Evolutionary conservation across 108 stramenopile species (phyloP).

Genomic region (Licmophora abbreviata): DNA sequence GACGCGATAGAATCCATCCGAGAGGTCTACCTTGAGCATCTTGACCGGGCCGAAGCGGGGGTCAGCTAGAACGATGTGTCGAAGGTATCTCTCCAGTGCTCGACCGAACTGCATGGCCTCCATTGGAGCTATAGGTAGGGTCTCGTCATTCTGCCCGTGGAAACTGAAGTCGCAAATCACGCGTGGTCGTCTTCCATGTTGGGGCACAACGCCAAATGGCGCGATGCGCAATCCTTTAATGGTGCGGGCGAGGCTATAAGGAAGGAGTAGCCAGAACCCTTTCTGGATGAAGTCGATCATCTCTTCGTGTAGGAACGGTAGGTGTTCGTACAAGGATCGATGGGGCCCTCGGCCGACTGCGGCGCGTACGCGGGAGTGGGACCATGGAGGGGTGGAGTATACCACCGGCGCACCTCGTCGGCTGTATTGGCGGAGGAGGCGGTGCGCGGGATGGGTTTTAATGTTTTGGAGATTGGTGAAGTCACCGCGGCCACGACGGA

Average conservation of each 20-base stretch:
- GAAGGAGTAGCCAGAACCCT: slow-evolving; percentile 22
- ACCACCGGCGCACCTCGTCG: not conserved
- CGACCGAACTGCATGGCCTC: not conserved
- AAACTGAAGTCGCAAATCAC: slow-evolving; percentile 18
- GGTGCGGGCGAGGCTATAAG: slow-evolving; percentile 1
- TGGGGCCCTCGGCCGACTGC: slow-evolving; percentile 10
- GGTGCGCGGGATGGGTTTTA: too few relatives aligned
- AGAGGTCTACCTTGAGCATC: slow-evolving; percentile 10
- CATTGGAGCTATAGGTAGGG: slow-evolving; percentile 10
- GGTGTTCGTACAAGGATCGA: not conserved
- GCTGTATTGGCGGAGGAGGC: not conserved
- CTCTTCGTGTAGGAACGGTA: slow-evolving; percentile 15
- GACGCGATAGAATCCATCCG: slow-evolving; percentile 9
- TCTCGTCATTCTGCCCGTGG: slow-evolving; percentile 17
- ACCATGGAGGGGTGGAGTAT: not conserved
- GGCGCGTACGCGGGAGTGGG: too few relatives aligned
- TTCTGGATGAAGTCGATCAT: slow-evolving; percentile 14
- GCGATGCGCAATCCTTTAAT: not conserved
- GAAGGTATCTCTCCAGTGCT: not conserved
- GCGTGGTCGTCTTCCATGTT: slow-evolving; percentile 17
- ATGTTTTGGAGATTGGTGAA: too few relatives aligned
- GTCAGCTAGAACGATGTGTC: slow-evolving; percentile 6
- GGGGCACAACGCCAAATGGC: slow-evolving; percentile 19
- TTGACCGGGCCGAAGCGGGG: slow-evolving; percentile 5
- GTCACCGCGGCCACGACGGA: too few relatives aligned